Evolutionary conservation across 257 asterid genomes (phyloP).

Genomic region (Ophiorrhiza pumila): DNA sequence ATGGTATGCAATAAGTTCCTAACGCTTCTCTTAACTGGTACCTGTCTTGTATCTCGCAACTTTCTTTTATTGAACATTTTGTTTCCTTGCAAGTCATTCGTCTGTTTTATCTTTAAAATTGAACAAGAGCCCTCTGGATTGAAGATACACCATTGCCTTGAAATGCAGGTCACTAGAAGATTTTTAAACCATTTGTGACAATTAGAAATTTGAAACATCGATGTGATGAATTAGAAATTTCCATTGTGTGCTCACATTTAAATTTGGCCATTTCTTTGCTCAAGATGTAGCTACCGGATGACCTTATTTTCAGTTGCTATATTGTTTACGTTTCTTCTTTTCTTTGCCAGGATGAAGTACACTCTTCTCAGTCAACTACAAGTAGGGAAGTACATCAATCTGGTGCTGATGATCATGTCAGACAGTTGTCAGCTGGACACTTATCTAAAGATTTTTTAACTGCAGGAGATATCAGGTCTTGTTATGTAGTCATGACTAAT

Average conservation of each 20-base stretch:
- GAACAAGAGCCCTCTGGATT: neutral
- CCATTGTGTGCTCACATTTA: neutral
- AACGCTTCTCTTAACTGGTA: slow-evolving; percentile 7
- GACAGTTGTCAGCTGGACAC: slow-evolving; percentile 37
- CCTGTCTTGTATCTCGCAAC: neutral
- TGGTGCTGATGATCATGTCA: slow-evolving; percentile 42
- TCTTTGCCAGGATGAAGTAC: slow-evolving; percentile 46
- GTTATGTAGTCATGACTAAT: neutral
- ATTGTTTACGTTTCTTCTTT: slow-evolving; percentile 6
- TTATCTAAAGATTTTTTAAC: slow-evolving; percentile 37
- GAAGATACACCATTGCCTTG: neutral
- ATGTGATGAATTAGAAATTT: neutral
- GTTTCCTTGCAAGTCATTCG: neutral
- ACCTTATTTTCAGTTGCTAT: neutral
- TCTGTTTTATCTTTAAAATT: neutral
- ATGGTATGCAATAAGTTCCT: slow-evolving; percentile 33
- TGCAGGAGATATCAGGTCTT: slow-evolving; percentile 52
- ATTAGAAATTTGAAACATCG: neutral
- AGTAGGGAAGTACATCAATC: slow-evolving; percentile 39
- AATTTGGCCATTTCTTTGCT: neutral
- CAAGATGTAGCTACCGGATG: neutral
- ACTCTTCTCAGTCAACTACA: slow-evolving; percentile 36
- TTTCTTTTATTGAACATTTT: neutral
- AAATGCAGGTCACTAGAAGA: too few relatives aligned
- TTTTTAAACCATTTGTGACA: neutral